Base-by-base conservation (phyloP, 176 grass and related monocot species). In the Aegilops longissima region DNA sequence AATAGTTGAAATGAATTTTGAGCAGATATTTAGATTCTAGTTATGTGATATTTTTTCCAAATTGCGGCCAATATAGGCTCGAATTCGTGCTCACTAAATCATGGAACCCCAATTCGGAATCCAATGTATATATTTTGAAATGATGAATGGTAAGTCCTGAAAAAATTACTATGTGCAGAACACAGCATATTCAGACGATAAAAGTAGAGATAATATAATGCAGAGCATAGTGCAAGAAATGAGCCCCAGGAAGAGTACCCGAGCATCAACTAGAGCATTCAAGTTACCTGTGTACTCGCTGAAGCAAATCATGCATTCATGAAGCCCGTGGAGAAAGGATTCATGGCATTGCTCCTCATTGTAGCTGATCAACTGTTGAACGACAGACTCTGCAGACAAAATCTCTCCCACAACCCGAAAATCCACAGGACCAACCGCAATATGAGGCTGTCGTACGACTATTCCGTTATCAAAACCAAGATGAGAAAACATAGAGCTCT, bases 291-390 rank as follows among this genome's bases (percentile, higher is more conserved):
- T 14, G 23, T 71, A 83, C n/a, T 90, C 86, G 24, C 51, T 86
- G 68, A 93, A 76, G 81, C 92, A 93, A 67, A 93, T 90, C 83
- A 76, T 54, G 69, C 82, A 93, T 61, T 86, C 38, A 71, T 88
- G 85, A 69, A 88, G 72, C 66, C 77, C 81, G 40, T 12, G 64
- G 20, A 86, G 83, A 86, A 93, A 93, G n/a, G 74, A 77, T 90
- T 90, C 78, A 76, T 93, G 82, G 12, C 73, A 70, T 71, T 88
- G 84, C n/a, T 80, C 73, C 61, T 90, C 62, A 65, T 90, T 86
- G 73, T 90, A 90, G 84, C 67, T 80, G 58, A 88, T 90, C 64
- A 93, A 83, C 39, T 14, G 79, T 44, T 84, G 51, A 83, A 83
- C 65, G 4, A 82, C 34, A 47, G 42, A 40, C 74, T 86, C 78